Percentiles rank a stretch among this genome's conserved stretches.
Evolutionary conservation across 495 filamentous ascomycete species (phyloP).

Genomic region (Penicillium chermesinum): DNA sequence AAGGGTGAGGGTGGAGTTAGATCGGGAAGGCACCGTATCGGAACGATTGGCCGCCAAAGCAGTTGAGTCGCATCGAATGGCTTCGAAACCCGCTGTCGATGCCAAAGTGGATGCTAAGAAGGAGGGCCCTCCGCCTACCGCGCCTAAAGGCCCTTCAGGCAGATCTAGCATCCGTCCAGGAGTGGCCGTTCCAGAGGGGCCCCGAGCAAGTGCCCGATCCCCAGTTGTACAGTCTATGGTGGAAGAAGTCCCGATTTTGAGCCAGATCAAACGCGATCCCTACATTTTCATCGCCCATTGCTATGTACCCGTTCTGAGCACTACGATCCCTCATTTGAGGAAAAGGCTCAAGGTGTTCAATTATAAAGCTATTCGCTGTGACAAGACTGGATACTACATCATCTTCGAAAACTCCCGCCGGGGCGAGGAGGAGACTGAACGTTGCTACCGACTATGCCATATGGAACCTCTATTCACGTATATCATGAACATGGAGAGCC

Average conservation of each 20-base stretch:
- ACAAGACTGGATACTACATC: slow-evolving; percentile 85
- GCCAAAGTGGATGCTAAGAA: slow-evolving; percentile 30
- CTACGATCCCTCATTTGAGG: slow-evolving; percentile 79
- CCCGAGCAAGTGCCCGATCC: slow-evolving; percentile 37
- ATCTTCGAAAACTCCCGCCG: slow-evolving; percentile 70
- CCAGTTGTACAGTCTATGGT: slow-evolving; percentile 46
- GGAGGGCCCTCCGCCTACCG: slow-evolving; percentile 69
- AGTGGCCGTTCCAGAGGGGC: slow-evolving; percentile 41
- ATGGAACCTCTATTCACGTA: slow-evolving; percentile 83
- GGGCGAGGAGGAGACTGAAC: slow-evolving; percentile 73
- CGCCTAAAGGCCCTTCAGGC: slow-evolving; percentile 81
- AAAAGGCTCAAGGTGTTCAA: slow-evolving; percentile 75
- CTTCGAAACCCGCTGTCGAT: slow-evolving; percentile 32
- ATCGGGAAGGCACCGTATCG: slow-evolving; percentile 80
- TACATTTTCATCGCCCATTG: slow-evolving; percentile 88
- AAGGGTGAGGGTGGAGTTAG: slow-evolving; percentile 72
- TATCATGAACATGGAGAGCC: slow-evolving; percentile 83
- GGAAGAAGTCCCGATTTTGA: slow-evolving; percentile 56
- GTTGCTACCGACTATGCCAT: slow-evolving; percentile 68
- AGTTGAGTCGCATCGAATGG: slow-evolving; percentile 58
- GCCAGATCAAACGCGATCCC: slow-evolving; percentile 69
- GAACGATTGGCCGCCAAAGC: slow-evolving; percentile 64
- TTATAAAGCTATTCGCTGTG: slow-evolving; percentile 72
- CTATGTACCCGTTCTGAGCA: slow-evolving; percentile 79
- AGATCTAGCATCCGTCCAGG: slow-evolving; percentile 44